Evolutionary conservation across 768 basidiomycete species (phyloP), one percentile per base, ranked within the genome.

Genomic region (Lactifluus subvellereus): DNA sequence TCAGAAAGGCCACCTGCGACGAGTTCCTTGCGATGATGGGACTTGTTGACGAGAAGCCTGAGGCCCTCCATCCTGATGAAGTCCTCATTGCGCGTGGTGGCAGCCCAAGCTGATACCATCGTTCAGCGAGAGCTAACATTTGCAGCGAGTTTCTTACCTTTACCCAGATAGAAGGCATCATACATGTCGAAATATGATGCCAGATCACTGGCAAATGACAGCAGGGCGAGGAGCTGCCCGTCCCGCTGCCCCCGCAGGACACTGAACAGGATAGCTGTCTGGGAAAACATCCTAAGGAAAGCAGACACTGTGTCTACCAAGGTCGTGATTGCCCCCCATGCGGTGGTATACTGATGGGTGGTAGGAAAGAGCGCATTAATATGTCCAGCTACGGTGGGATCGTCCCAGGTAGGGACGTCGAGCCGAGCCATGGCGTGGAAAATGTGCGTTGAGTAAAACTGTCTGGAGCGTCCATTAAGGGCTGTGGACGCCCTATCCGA

Each of bases 331-430:
- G 83, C 84, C 37, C 79, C 78, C 83, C 86, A 90, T 9, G 85
- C 84, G 53, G 86, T 77, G 55, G 77, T 80, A 7, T 75, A 55
- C 20, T 47, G 62, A 73, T 50, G 11, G 10, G 35, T 66, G 75
- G n/a, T n/a, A n/a, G 78, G 72, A 58, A 78, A 74, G 27, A 80
- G 76, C 37, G 80, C 72, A 57, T 87, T 82, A 27, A 91, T 75
- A 66, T 89, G 88, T 22, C 81, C 76, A 65, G 85, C 84, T 6
- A 90, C 77, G 5, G 80, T 79, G 7, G 85, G 78, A 71, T 90
- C 87, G 57, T 86, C 81, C 64, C 83, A 91, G 0, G 89, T 89
- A 3, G 89, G 88, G 2, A 90, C 78, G 71, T 92, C 89, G 49
- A 92, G 79, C 9, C 89, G 82, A 32, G 82, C 83, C 71, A 87